Conservation (phyloP, 192 early-diverging fungal species). For the Lunasporangiospora selenospora region DNA sequence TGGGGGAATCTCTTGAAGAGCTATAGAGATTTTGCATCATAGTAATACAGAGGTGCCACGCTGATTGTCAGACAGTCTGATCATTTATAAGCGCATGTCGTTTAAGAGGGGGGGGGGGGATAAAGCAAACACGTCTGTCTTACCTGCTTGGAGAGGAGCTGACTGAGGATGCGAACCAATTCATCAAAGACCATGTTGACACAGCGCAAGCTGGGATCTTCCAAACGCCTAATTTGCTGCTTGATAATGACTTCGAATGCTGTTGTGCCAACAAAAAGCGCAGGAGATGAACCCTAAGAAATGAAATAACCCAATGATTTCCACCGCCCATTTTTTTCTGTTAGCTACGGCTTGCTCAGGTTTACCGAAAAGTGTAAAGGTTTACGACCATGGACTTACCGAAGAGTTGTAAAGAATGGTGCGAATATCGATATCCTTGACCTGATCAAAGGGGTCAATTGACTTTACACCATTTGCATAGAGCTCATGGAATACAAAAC, state of each 20-base stretch:
- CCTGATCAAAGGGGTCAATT: conserved; percentile 98
- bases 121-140: background rate
- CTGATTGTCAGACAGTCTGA: no score
- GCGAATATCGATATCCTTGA: conserved; percentile 99
- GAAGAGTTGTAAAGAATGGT: conserved; percentile 99
- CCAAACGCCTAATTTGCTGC: conserved; percentile 98
- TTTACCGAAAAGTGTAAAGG: background rate
- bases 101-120: no score
- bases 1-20: conserved; percentile 97
- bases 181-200: conserved; percentile 98
- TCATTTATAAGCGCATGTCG: no score
- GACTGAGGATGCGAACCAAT: conserved; percentile 92
- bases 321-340: background rate
- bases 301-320: background rate
- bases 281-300: conserved; percentile 87
- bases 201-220: conserved; percentile 97
- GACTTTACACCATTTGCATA: conserved; percentile 89
- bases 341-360: no score
- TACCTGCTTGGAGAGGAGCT: conserved; percentile 90
- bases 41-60: background rate
- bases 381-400: conserved; percentile 40
- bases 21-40: no score
- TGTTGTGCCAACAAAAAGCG: conserved; percentile 97
- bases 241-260: conserved; percentile 99
- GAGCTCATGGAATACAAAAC: conserved; percentile 99